Evolutionary conservation across 148 eudicot genomes (phyloP).

Genomic region (Amaranthus palmeri): DNA sequence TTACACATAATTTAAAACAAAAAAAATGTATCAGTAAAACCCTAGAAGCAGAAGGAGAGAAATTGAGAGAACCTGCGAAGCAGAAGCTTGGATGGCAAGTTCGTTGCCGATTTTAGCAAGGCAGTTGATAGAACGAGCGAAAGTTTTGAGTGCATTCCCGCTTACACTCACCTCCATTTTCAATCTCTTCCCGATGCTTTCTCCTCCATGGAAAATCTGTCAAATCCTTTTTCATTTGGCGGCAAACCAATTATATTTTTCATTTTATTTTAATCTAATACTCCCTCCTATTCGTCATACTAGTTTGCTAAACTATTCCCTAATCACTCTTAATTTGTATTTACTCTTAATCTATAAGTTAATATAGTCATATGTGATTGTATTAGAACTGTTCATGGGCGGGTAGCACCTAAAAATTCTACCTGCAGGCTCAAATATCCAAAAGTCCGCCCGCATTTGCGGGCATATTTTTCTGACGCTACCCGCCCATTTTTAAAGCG

Average conservation of each 20-base stretch:
- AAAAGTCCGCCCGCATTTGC: too few relatives aligned
- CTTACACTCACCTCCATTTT: slow-evolving; percentile 75
- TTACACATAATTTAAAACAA: background rate
- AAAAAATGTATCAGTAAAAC: slow-evolving; percentile 1
- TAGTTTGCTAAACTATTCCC: too few relatives aligned
- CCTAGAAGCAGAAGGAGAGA: background rate
- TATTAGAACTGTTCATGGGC: too few relatives aligned
- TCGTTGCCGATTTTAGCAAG: slow-evolving; percentile 95
- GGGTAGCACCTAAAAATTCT: too few relatives aligned
- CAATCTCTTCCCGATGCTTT: background rate
- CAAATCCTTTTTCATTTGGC: slow-evolving; percentile 10
- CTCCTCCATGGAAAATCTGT: slow-evolving; percentile 9
- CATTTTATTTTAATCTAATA: too few relatives aligned
- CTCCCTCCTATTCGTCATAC: too few relatives aligned
- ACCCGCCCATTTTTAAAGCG: too few relatives aligned
- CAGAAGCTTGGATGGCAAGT: slow-evolving; percentile 75
- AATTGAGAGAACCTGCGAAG: slow-evolving; percentile 52
- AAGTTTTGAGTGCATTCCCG: slow-evolving; percentile 75
- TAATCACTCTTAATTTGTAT: too few relatives aligned
- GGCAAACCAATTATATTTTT: slow-evolving; percentile 17
- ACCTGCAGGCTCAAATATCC: too few relatives aligned
- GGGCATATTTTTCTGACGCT: too few relatives aligned
- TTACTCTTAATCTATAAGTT: too few relatives aligned
- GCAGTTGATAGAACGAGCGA: slow-evolving; percentile 71
- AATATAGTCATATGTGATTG: too few relatives aligned